Evolutionary conservation across 306 rosid genomes (phyloP).

Genomic region (Rosa persica): DNA sequence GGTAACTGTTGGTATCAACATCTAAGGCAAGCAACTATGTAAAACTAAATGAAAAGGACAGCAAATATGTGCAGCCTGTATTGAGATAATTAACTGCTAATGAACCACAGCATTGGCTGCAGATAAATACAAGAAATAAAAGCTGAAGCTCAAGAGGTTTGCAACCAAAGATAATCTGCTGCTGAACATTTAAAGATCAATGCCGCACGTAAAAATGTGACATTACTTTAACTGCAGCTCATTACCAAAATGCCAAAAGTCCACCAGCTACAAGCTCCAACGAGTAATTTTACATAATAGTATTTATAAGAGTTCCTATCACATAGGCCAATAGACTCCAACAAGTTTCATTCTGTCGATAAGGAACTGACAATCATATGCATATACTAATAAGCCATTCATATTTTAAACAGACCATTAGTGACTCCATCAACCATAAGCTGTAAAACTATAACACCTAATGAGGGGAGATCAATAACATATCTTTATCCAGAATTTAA

Average conservation of each 20-base stretch:
- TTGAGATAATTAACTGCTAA: not conserved
- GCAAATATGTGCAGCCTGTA: not conserved
- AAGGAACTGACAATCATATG: slow-evolving; percentile 3
- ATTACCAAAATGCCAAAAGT: not conserved
- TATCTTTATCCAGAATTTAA: not conserved
- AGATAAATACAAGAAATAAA: not conserved
- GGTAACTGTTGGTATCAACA: not conserved
- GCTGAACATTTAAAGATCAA: not conserved
- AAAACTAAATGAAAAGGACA: not conserved
- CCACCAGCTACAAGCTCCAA: slow-evolving; percentile 3
- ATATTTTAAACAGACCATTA: not conserved
- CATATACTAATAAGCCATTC: not conserved
- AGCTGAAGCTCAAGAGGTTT: not conserved
- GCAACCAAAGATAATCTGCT: not conserved
- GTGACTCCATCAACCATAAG: not conserved
- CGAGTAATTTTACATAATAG: not conserved
- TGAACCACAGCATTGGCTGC: not conserved
- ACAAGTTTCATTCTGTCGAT: not conserved
- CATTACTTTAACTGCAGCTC: not conserved
- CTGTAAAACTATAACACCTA: not conserved
- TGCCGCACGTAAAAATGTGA: not conserved
- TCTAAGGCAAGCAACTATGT: slow-evolving; percentile 1
- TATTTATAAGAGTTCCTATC: not conserved
- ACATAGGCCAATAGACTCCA: not conserved
- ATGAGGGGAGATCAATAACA: not conserved